phyloP scores from a whole-genome alignment of 2,329 filamentous ascomycete species.

The Sarocladium kiliense region DNA sequence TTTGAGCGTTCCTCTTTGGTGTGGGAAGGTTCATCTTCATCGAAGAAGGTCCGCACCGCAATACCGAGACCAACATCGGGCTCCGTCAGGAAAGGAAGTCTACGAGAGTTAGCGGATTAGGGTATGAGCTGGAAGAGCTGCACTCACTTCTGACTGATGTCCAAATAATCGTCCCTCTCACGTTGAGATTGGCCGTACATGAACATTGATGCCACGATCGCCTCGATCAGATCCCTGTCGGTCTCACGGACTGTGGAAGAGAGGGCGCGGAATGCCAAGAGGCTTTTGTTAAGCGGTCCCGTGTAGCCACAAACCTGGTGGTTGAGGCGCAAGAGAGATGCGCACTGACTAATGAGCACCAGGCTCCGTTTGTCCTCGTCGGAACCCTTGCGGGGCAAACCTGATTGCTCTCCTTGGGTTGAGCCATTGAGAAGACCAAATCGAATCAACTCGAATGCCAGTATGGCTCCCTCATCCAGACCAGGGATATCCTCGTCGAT shows the following conservation, averaged over 20 bases:
- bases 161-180: conserved; percentile 58
- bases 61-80: conserved; percentile 74
- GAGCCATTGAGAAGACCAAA: conserved; percentile 72
- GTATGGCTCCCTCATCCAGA: conserved; percentile 71
- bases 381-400: conserved; percentile 48
- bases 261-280: conserved; percentile 81
- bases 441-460: conserved; percentile 81
- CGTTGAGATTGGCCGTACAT: conserved; percentile 74
- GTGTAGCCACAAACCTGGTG: conserved; percentile 89
- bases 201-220: conserved; percentile 73
- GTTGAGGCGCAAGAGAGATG: conserved; percentile 74
- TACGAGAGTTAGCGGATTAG: conserved; percentile 20
- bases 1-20: conserved; percentile 39
- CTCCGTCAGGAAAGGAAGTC: conserved; percentile 63
- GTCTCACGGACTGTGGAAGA: conserved; percentile 73
- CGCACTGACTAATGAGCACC: conserved; percentile 79
- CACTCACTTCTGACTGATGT: conserved; percentile 67
- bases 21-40: conserved; percentile 60
- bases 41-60: conserved; percentile 73
- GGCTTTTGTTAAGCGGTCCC: conserved; percentile 83
- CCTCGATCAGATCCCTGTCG: conserved; percentile 79
- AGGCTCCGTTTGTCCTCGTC: conserved; percentile 75
- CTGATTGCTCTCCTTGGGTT: conserved; percentile 51
- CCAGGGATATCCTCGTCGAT: conserved; percentile 39
- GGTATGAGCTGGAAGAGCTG: conserved; percentile 14